Evolutionary conservation across 2,329 filamentous ascomycete species (phyloP).

Genomic region (Trichoderma sp.): DNA sequence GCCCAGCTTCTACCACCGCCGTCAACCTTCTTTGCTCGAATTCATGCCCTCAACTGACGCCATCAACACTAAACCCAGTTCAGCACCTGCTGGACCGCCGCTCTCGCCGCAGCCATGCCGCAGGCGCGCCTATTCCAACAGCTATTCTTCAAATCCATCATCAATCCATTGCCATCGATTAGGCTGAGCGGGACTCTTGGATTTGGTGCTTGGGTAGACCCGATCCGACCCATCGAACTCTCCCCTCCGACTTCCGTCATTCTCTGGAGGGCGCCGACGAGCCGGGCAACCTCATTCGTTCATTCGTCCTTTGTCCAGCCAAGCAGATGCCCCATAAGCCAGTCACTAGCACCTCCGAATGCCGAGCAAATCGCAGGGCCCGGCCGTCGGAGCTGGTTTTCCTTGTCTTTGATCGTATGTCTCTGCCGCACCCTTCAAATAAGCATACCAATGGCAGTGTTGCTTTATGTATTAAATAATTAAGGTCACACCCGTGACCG

Average conservation of each 20-base stretch:
- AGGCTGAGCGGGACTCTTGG: conserved; percentile 13
- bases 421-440: not conserved
- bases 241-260: conserved; percentile 26
- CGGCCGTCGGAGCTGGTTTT: not conserved
- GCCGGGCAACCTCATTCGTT: conserved; percentile 21
- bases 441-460: conserved; percentile 21
- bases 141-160: not conserved
- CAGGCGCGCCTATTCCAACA: conserved; percentile 7
- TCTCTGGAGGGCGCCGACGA: conserved; percentile 11
- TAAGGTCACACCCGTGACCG: conserved; percentile 22
- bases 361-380: conserved; percentile 8
- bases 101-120: conserved; percentile 21
- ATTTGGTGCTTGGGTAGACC: not conserved
- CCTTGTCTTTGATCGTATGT: not conserved
- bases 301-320: not conserved
- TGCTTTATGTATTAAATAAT: conserved; percentile 19
- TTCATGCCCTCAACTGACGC: conserved; percentile 9
- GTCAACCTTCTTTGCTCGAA: not conserved
- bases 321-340: not conserved
- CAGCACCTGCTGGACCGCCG: conserved; percentile 5
- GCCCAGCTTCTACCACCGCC: not conserved
- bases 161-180: not conserved
- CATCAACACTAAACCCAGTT: conserved; percentile 24
- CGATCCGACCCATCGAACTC: conserved; percentile 1
- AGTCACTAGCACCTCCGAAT: conserved; percentile 23